These are phyloP conservation scores for Aleurites moluccanus DNA, from an alignment of 441 rosid genomes.

Conservation along the genomic window DNA sequence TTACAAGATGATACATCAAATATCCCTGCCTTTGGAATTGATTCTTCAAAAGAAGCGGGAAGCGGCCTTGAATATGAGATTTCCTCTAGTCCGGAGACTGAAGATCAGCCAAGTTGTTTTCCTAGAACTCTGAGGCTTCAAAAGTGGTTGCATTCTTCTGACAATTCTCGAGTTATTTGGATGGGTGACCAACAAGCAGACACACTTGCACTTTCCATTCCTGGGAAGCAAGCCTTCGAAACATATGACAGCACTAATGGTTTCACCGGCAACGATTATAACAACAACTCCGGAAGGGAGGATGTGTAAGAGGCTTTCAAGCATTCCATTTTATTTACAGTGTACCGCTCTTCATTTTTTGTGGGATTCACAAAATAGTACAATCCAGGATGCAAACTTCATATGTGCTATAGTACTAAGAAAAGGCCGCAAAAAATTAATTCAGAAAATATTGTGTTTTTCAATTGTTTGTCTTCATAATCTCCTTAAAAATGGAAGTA, in stretches of 20 bases:
- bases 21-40: slow-evolving; percentile 26
- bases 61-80: slow-evolving; percentile 18
- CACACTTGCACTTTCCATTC: slow-evolving; percentile 37
- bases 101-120: slow-evolving; percentile 44
- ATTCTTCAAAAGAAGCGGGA: slow-evolving; percentile 32
- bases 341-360: background rate
- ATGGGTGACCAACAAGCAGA: slow-evolving; percentile 36
- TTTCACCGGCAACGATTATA: slow-evolving; percentile 23
- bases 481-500: background rate
- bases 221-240: slow-evolving; percentile 28
- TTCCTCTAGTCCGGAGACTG: slow-evolving; percentile 30
- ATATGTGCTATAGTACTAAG: background rate
- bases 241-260: slow-evolving; percentile 25
- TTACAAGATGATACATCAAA: slow-evolving; percentile 30
- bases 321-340: background rate
- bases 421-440: background rate
- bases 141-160: slow-evolving; percentile 29
- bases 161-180: slow-evolving; percentile 31
- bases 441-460: background rate
- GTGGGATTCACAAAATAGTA: background rate
- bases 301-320: slow-evolving; percentile 40
- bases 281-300: slow-evolving; percentile 26
- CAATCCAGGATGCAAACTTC: background rate
- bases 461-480: background rate
- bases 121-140: slow-evolving; percentile 38